Evolutionary conservation across 2,329 filamentous ascomycete species (phyloP), one percentile per base, ranked within the genome.

Genomic region (Colletotrichum sp.): DNA sequence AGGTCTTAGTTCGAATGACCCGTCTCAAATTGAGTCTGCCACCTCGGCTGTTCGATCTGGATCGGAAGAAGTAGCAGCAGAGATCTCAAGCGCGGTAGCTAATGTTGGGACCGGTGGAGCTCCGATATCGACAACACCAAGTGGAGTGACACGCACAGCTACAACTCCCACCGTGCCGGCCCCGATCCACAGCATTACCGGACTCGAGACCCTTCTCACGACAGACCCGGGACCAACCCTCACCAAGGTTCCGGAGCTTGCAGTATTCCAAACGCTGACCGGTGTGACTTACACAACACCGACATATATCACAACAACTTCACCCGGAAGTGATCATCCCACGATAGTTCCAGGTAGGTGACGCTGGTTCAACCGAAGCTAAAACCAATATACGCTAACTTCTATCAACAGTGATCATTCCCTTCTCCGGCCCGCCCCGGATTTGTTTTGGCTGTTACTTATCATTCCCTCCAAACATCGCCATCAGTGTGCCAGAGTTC

Each of bases 341-440:
- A 64, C 68, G 3, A 55, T 64, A 16, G 68, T 71, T 2, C 68
- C 68, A 36, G 62, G 68, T 64, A 18, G 0, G 4, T 1, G 0
- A 57, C 24, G 24, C 24, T 26, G 24, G 24, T 26, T 32, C 6
- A 21, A 1, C 6, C 36, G 16, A 49, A 13, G n/a, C 4, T 2
- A 15, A 12, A 8, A 16, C n/a, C 9, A 15, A 21, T 1, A 18
- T 9, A 3, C 1, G 9, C 10, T 44, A 0, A 44, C 0, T 44
- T 1, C 36, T 9, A 1, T 6, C 16, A 44, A 44, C 0, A 71
- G 68, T 71, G 12, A 71, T 71, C 1, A 21, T 64, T 15, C 68
- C 68, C 8, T 55, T 64, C 18, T 12, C 16, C 4, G 68, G 68
- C 18, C 68, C 57, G 6, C 59, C 68, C 3, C 24, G 16, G 5